These are phyloP conservation scores for Collybia sordida DNA, from an alignment of 768 basidiomycete genomes.

Conservation along the genomic window DNA sequence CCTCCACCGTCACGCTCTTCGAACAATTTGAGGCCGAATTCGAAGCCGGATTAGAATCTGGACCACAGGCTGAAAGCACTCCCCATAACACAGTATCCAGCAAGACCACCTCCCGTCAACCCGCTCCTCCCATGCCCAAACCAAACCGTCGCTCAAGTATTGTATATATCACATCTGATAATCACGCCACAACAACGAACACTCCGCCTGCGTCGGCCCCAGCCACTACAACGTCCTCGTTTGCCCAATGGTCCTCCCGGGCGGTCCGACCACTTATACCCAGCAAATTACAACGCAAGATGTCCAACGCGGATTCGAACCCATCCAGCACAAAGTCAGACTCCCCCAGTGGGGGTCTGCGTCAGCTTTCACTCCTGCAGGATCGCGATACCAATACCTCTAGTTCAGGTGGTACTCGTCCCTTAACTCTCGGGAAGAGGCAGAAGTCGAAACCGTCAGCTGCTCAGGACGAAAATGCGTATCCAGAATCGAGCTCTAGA, in stretches of 20 bases:
- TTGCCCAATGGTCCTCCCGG: slow-evolving; percentile 48
- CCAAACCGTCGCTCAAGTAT: slow-evolving; percentile 55
- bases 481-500: slow-evolving; percentile 27
- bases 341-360: slow-evolving; percentile 49
- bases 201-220: slow-evolving; percentile 20
- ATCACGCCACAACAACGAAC: slow-evolving; percentile 27
- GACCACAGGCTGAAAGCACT: slow-evolving; percentile 62
- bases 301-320: slow-evolving; percentile 24
- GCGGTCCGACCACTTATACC: slow-evolving; percentile 54
- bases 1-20: slow-evolving; percentile 62
- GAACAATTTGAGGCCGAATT: slow-evolving; percentile 51
- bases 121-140: slow-evolving; percentile 36
- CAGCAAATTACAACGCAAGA: slow-evolving; percentile 46
- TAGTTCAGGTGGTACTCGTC: slow-evolving; percentile 39
- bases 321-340: slow-evolving; percentile 30
- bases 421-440: slow-evolving; percentile 59
- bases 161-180: slow-evolving; percentile 62
- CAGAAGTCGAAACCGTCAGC: slow-evolving; percentile 34
- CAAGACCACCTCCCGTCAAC: slow-evolving; percentile 28
- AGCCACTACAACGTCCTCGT: slow-evolving; percentile 34
- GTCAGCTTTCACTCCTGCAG: slow-evolving; percentile 62
- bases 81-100: slow-evolving; percentile 49
- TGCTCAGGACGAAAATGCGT: slow-evolving; percentile 39
- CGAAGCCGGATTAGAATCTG: slow-evolving; percentile 39
- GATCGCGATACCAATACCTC: slow-evolving; percentile 47